A percentile compares a stretch with the other conserved stretches of the same genome.
These are phyloP conservation scores for Avena atlantica DNA, from an alignment of 176 grass and related monocot genomes.

Conservation along the genomic window DNA sequence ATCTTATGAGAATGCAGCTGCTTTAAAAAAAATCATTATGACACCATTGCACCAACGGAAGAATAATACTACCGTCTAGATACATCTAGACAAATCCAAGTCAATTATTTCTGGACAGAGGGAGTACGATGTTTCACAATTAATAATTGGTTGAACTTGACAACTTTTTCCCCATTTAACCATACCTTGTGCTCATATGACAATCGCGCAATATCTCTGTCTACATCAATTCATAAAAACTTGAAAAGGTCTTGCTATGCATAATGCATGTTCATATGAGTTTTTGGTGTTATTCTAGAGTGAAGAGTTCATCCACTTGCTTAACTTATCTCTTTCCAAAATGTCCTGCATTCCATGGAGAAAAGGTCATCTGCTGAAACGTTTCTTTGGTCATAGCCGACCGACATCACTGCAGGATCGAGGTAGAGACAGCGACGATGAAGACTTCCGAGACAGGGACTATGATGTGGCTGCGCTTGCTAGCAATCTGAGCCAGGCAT, in stretches of 20 bases:
- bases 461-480: conserved; percentile 97
- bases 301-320: conserved; percentile 1
- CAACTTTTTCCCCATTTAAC: neutral
- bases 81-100: too few relatives aligned
- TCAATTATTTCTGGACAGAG: too few relatives aligned
- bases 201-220: neutral
- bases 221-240: neutral
- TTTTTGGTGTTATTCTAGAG: neutral
- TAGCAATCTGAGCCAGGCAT: conserved; percentile 92
- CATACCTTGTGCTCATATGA: neutral
- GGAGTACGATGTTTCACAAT: conserved; percentile 1
- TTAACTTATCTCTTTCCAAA: conserved; percentile 29
- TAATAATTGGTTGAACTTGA: neutral
- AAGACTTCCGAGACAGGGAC: conserved; percentile 93
- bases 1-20: neutral
- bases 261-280: conserved; percentile 14
- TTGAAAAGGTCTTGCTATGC: neutral
- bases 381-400: conserved; percentile 63
- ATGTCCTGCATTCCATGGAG: conserved; percentile 2
- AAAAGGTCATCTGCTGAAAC: conserved; percentile 32
- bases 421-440: conserved; percentile 96
- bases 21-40: neutral
- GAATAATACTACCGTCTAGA: neutral
- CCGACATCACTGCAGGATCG: conserved; percentile 86
- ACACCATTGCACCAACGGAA: neutral